phyloP scores from a whole-genome alignment of 129 eudicot species.

The Artemisia annua region DNA sequence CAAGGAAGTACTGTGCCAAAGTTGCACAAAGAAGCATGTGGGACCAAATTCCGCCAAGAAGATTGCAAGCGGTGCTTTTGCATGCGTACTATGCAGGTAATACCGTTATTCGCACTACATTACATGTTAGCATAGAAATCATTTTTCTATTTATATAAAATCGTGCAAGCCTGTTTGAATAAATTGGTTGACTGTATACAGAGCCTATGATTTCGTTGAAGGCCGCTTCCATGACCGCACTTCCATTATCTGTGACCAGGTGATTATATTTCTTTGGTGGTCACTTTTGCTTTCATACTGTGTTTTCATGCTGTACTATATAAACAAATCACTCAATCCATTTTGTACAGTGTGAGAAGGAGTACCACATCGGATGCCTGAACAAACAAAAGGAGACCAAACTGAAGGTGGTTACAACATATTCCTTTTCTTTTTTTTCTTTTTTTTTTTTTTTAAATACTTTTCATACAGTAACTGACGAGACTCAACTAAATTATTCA shows the following conservation, averaged over 20 bases:
- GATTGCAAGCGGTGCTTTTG: constrained; percentile 45
- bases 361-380: constrained; percentile 79
- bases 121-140: neutral
- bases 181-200: constrained; percentile 28
- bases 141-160: neutral
- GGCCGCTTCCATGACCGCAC: constrained; percentile 70
- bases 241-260: constrained; percentile 84
- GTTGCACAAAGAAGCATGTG: neutral
- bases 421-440: neutral
- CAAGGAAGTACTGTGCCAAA: neutral
- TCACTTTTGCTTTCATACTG: neutral
- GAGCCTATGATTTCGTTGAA: constrained; percentile 61
- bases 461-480: neutral
- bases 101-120: neutral
- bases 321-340: neutral
- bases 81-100: constrained; percentile 83
- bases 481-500: constrained; percentile 11
- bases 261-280: neutral
- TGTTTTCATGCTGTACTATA: neutral
- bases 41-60: constrained; percentile 29
- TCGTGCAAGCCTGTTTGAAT: constrained; percentile 1
- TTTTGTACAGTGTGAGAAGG: constrained; percentile 69
- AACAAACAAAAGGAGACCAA: constrained; percentile 60
- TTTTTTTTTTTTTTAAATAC: too few species aligned
- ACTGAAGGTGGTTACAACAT: constrained; percentile 49